Evolutionary conservation across 768 basidiomycete genomes (phyloP).

Genomic region (Trametes villosa): DNA sequence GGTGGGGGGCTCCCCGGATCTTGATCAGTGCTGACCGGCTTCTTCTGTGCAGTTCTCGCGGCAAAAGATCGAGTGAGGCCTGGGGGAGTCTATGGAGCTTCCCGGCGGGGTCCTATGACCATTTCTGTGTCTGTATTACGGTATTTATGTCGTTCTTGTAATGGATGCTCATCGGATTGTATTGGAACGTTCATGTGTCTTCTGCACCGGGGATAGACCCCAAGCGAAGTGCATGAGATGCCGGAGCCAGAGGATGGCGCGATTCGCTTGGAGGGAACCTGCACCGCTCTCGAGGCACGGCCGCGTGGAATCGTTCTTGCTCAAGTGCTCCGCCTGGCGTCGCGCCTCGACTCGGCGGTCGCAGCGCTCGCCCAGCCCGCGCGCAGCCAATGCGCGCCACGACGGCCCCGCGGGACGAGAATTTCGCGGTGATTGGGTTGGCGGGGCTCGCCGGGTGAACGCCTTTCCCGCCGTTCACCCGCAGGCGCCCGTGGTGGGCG

Average conservation of each 20-base stretch:
- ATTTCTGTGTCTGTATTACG: background rate
- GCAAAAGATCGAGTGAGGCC: slow-evolving; percentile 14
- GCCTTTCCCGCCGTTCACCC: no score
- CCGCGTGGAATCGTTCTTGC: background rate
- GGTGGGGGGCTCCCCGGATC: background rate
- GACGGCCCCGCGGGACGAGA: background rate
- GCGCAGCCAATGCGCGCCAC: background rate
- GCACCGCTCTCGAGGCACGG: background rate
- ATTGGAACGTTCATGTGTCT: no score
- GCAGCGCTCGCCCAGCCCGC: background rate
- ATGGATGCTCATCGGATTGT: no score
- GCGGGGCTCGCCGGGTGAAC: no score
- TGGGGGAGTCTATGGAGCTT: background rate
- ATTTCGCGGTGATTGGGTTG: no score
- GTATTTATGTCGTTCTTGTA: background rate
- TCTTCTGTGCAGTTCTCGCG: slow-evolving; percentile 18
- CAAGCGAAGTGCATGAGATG: background rate
- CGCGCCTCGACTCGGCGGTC: background rate
- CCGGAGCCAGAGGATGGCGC: slow-evolving; percentile 2
- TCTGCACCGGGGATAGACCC: no score
- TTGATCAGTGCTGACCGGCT: background rate
- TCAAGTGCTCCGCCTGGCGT: background rate
- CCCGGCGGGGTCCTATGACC: background rate
- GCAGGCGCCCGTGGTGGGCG: background rate
- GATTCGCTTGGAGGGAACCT: background rate